Evolutionary conservation across 129 eudicot genomes (phyloP).

Genomic region (Chrysanthemum makinoi): DNA sequence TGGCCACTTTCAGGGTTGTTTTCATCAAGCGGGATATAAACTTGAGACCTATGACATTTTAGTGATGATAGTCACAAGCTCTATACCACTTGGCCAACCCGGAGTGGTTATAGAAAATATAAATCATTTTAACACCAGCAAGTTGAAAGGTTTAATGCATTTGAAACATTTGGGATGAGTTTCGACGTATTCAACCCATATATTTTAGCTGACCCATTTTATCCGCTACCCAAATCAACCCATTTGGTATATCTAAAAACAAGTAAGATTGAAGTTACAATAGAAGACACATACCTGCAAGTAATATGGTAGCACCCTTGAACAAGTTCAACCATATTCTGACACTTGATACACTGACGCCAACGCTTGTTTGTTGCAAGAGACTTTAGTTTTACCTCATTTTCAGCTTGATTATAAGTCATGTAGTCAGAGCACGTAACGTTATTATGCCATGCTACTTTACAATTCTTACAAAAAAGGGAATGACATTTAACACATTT

Average conservation of each 20-base stretch:
- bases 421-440: constrained; percentile 41
- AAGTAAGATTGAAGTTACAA: neutral
- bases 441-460: constrained; percentile 62
- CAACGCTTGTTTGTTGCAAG: constrained; percentile 52
- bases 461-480: constrained; percentile 57
- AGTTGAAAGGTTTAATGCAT: neutral
- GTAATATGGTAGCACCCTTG: constrained; percentile 59
- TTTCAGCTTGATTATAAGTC: constrained; percentile 27
- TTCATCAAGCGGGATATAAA: too few species aligned
- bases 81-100: too few species aligned
- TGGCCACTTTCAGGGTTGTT: too few species aligned
- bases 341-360: constrained; percentile 61
- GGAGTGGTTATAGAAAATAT: neutral
- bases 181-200: neutral
- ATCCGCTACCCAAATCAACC: neutral
- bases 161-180: neutral
- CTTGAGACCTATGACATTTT: too few species aligned
- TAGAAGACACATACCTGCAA: constrained; percentile 48
- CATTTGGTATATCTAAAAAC: neutral
- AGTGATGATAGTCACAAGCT: neutral
- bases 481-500: constrained; percentile 47
- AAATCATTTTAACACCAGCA: neutral
- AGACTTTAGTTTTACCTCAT: constrained; percentile 46
- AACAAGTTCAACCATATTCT: constrained; percentile 54
- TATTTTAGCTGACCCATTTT: neutral